A percentile compares a stretch with the other conserved stretches of the same genome.
phyloP scores from a whole-genome alignment of 495 filamentous ascomycete genomes.

The Aspergillus sparsus region DNA sequence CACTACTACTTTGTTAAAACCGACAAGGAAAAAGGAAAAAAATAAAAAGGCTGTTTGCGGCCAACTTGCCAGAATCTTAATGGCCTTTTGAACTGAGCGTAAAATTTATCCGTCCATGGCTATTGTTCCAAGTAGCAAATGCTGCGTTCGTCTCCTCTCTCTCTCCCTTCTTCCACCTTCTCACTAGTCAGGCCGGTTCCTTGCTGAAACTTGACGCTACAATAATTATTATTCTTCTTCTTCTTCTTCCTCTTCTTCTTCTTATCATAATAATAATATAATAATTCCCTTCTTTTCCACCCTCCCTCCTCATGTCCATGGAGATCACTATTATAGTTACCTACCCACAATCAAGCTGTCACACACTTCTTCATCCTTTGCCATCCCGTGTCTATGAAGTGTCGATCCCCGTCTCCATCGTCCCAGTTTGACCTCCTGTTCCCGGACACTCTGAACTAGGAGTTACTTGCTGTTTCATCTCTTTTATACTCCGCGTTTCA shows the following conservation, averaged over 20 bases:
- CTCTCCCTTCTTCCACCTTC: neutral
- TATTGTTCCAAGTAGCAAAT: conserved; percentile 3
- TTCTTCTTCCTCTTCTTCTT: neutral
- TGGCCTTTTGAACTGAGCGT: no score
- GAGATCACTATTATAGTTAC: neutral
- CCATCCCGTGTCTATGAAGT: neutral
- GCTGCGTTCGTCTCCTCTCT: neutral
- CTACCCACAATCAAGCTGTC: conserved; percentile 1
- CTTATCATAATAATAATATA: neutral
- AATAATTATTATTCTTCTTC: neutral
- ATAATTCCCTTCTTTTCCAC: neutral
- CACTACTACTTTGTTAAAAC: no score
- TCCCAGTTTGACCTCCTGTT: neutral
- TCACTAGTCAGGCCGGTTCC: conserved; percentile 2
- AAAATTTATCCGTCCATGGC: no score
- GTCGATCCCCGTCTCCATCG: conserved; percentile 5
- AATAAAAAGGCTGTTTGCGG: no score
- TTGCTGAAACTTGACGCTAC: neutral
- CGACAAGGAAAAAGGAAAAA: no score
- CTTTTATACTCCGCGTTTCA: conserved; percentile 18
- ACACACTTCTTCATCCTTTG: neutral
- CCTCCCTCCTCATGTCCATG: neutral
- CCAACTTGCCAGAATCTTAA: no score
- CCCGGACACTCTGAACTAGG: conserved; percentile 2
- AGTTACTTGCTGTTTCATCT: conserved; percentile 15